Conservation (phyloP, 2,329 filamentous ascomycete species). For the Trichophyton verrucosum region DNA sequence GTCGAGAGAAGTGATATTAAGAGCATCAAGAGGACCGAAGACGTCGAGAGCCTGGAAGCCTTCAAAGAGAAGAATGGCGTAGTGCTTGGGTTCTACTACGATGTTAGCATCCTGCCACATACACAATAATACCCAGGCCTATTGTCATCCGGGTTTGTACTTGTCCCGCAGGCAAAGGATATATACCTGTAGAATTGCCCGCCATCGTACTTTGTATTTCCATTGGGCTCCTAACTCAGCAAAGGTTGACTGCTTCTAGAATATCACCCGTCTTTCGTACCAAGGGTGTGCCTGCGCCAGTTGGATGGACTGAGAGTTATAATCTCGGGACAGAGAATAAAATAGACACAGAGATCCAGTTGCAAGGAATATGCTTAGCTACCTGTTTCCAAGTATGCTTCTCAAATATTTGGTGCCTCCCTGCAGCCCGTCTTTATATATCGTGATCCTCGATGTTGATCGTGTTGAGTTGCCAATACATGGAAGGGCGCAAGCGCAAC, state of each 20-base stretch:
- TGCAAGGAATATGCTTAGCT: background rate
- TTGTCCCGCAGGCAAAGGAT: background rate
- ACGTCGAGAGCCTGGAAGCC: slow-evolving; percentile 33
- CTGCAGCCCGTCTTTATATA: background rate
- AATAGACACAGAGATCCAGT: background rate
- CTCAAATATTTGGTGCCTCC: background rate
- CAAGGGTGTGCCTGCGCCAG: too few relatives aligned
- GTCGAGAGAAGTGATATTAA: slow-evolving; percentile 24
- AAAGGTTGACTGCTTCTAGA: background rate
- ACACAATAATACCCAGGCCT: background rate
- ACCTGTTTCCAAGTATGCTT: background rate
- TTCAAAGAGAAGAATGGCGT: slow-evolving; percentile 24
- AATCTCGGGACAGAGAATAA: too few relatives aligned
- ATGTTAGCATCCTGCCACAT: background rate
- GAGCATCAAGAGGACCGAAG: slow-evolving; percentile 38
- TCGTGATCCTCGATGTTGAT: background rate
- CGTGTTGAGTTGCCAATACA: background rate
- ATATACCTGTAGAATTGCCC: background rate
- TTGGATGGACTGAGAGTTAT: too few relatives aligned
- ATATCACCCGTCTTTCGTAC: background rate
- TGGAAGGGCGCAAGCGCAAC: background rate
- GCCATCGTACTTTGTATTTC: background rate
- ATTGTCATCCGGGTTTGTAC: background rate
- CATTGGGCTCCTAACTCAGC: background rate
- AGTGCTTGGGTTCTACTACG: slow-evolving; percentile 6